Base-by-base conservation (phyloP, 2,329 filamentous ascomycete genomes). In the Annulohypoxylon truncatum region DNA sequence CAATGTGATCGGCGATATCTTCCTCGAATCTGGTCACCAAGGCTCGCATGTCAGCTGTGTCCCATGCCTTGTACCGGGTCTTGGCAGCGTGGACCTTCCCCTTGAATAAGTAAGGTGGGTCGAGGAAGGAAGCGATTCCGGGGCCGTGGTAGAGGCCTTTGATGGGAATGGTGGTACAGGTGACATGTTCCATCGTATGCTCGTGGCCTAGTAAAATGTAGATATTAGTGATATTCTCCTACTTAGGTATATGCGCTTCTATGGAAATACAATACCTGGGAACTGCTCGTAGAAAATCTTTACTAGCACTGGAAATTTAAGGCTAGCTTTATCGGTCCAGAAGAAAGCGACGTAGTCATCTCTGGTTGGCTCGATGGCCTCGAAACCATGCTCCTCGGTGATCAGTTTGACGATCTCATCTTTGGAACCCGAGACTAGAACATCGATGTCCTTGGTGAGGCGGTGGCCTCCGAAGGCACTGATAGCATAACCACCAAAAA, bases 401-500 rank as follows among this genome's bases (percentile, higher is more conserved):
- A 65, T 24, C 1, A 65, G 40, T 12, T 60, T 6, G 31, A 61
- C 10, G 7, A 51, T 15, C 12, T 52, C 29, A 8, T 38, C 42
- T 28, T 56, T 60, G 12, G 55, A 13, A 10, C 18, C 26, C 1
- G 28, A 51, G 15, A 44, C 61, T 12, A 65, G 18, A 33, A 56
- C 60, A 24, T 65, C 61, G 10, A 65, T 56, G 26, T 65, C 61
- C 20, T 60, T 61, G 18, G 40, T 60, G 13, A n/a, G 28, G 15
- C 61, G 55, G 9, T 15, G 2, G 28, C 55, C 55, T 7, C 51
- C 51, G n/a, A 66, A 29, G 13, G 28, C 20, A 13, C 24, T 20
- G n/a, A 66, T 57, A 4, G 62, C 62, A 24, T 57, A 57, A 15
- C 62, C 56, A 26, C 62, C 62, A 8, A 66, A 66, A 28, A 66